Percentiles rank a stretch among this genome's conserved stretches.
Evolutionary conservation across 2,329 filamentous ascomycete genomes (phyloP).

Genomic region (Pseudogymnoascus verrucosus): DNA sequence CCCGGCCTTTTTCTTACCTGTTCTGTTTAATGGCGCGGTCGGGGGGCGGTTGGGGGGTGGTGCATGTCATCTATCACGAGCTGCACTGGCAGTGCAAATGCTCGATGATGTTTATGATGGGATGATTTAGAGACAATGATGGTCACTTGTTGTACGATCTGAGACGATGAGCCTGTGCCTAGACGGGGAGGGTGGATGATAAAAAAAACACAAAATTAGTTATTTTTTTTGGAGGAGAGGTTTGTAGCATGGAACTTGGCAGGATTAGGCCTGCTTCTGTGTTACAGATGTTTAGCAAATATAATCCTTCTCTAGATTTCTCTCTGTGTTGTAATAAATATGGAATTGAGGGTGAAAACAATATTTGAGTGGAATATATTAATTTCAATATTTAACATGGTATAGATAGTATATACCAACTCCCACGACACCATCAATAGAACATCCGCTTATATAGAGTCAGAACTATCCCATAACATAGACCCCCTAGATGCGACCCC

Average conservation of each 20-base stretch:
- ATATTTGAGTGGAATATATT: neutral
- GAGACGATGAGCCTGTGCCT: constrained; percentile 22
- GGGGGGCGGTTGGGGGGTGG: constrained; percentile 11
- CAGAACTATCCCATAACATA: neutral
- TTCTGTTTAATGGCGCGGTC: constrained; percentile 9
- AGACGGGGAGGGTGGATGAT: constrained; percentile 14
- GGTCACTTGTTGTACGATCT: constrained; percentile 22
- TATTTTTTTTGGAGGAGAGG: neutral
- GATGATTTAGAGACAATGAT: constrained; percentile 19
- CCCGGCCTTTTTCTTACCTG: neutral
- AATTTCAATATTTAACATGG: neutral
- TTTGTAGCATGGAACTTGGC: neutral
- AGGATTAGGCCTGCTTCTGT: neutral
- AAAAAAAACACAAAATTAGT: constrained; percentile 14
- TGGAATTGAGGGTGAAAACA: neutral
- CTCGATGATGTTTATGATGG: constrained; percentile 15
- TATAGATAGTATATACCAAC: neutral
- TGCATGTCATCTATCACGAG: constrained; percentile 11
- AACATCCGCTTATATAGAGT: neutral
- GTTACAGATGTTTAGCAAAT: constrained; percentile 3
- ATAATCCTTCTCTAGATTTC: neutral
- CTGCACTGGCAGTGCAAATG: constrained; percentile 11
- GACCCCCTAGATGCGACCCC: neutral
- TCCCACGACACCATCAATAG: neutral
- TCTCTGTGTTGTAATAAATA: neutral